Evolutionary conservation across 306 rosid genomes (phyloP).

Genomic region (Argentina anserina): DNA sequence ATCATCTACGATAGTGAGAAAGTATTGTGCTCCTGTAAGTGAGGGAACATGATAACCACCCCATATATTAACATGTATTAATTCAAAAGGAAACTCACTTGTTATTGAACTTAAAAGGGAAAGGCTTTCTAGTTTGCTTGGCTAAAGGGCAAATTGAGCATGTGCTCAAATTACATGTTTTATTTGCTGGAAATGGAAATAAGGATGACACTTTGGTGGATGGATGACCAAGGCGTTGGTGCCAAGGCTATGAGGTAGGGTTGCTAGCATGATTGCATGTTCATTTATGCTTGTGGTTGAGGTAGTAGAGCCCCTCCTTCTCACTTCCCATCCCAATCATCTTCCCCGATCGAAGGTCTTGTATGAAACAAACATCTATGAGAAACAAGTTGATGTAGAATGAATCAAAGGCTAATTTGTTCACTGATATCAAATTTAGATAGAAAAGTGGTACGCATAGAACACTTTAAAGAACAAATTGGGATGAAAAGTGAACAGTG

Average conservation of each 20-base stretch:
- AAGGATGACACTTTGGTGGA: not conserved
- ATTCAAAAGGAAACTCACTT: too few species aligned
- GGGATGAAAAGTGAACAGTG: not conserved
- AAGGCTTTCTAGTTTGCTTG: not conserved
- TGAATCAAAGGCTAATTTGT: not conserved
- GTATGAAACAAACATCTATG: not conserved
- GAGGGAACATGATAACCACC: too few species aligned
- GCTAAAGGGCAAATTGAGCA: not conserved
- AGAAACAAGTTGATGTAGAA: not conserved
- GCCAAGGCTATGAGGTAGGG: not conserved
- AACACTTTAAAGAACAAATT: not conserved
- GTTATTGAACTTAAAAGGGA: too few species aligned
- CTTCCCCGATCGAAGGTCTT: not conserved
- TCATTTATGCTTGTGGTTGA: not conserved
- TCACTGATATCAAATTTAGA: not conserved
- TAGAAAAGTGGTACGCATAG: not conserved
- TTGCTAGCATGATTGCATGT: not conserved
- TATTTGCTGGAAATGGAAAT: not conserved
- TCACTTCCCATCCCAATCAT: not conserved
- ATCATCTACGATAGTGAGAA: too few species aligned
- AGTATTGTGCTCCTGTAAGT: too few species aligned
- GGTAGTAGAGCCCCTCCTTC: not conserved
- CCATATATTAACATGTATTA: too few species aligned
- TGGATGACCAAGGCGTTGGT: not conserved
- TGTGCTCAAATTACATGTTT: not conserved